phyloP scores from a whole-genome alignment of 106 monocot genomes.

The Ottelia alismoides region DNA sequence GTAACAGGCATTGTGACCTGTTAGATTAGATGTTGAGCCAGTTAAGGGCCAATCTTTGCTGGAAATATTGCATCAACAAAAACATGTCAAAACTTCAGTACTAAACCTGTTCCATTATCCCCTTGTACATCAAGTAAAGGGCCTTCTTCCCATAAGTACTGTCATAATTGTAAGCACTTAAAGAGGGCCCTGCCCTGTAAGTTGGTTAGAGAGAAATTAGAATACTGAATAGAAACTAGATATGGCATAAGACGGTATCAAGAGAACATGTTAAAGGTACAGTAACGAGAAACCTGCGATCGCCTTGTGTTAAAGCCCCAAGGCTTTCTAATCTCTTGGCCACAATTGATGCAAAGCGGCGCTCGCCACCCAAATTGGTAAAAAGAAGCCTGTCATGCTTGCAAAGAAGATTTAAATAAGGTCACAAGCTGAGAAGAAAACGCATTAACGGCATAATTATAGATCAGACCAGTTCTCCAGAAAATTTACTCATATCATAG shows the following conservation, averaged over 20 bases:
- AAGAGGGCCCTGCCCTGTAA: conserved; percentile 72
- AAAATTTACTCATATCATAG: no score
- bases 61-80: no score
- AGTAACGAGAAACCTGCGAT: conserved; percentile 52
- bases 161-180: conserved; percentile 94
- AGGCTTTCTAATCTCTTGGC: conserved; percentile 93
- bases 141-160: conserved; percentile 84
- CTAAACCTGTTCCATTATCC: conserved; percentile 94
- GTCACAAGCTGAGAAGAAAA: no score
- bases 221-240: background rate
- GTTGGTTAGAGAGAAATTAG: background rate
- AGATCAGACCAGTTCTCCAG: no score
- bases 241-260: no score
- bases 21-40: conserved; percentile 11
- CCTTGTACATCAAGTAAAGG: conserved; percentile 71
- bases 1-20: conserved; percentile 69
- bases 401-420: no score
- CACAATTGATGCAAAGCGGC: conserved; percentile 94
- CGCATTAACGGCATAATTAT: no score
- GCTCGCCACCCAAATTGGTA: conserved; percentile 97
- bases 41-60: no score
- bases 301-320: conserved; percentile 98
- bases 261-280: no score
- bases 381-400: conserved; percentile 64
- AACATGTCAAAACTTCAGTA: background rate